phyloP scores from a whole-genome alignment of 2,329 filamentous ascomycete species.

The Cordyceps javanica region DNA sequence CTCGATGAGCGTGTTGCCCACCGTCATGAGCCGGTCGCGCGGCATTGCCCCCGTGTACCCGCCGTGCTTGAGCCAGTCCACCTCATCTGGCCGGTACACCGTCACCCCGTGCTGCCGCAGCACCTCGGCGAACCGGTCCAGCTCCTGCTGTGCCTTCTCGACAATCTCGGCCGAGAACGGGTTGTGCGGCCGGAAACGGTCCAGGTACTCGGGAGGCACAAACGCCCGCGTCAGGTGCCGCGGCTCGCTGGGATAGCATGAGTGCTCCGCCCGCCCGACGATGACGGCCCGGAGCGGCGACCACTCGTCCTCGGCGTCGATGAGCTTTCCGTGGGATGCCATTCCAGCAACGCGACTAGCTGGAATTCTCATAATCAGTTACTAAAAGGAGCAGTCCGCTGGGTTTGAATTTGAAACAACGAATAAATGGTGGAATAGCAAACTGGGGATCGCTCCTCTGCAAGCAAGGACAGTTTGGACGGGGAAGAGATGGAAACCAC shows the following conservation, averaged over 20 bases:
- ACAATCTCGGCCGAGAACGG: slow-evolving; percentile 20
- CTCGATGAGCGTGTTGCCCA: slow-evolving; percentile 26
- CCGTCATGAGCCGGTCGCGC: slow-evolving; percentile 26
- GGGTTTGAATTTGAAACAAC: too few species aligned
- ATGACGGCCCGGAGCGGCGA: slow-evolving; percentile 22
- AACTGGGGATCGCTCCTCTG: too few species aligned
- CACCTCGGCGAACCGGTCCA: slow-evolving; percentile 21
- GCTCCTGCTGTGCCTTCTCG: slow-evolving; percentile 19
- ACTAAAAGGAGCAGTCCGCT: background rate
- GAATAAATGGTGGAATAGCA: too few species aligned
- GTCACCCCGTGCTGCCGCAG: slow-evolving; percentile 18
- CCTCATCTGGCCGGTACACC: slow-evolving; percentile 20
- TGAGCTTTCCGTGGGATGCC: background rate
- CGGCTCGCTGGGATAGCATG: slow-evolving; percentile 21
- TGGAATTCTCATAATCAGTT: background rate
- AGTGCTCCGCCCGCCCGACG: slow-evolving; percentile 22
- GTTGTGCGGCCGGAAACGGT: slow-evolving; percentile 17
- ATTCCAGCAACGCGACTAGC: background rate
- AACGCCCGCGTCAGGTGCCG: slow-evolving; percentile 18
- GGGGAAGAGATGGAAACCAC: background rate
- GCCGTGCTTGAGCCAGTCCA: slow-evolving; percentile 20
- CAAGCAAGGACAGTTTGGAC: background rate
- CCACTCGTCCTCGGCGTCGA: slow-evolving; percentile 22
- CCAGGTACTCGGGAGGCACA: slow-evolving; percentile 14
- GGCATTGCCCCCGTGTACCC: slow-evolving; percentile 30